Evolutionary conservation across 73 alveolate genomes (phyloP).

Genomic region (Paramecium tetraurelia): DNA sequence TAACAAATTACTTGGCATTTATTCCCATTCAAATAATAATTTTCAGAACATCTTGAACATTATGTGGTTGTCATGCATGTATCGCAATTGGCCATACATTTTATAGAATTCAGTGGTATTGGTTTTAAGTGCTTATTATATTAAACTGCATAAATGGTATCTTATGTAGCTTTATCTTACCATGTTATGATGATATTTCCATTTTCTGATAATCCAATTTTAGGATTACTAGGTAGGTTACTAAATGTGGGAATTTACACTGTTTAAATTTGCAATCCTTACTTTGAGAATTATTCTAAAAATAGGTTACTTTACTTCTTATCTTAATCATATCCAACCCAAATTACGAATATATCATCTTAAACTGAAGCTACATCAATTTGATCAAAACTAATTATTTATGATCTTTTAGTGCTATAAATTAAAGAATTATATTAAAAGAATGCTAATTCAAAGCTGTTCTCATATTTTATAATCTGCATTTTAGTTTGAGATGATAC

Average conservation of each 20-base stretch:
- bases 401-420: neutral
- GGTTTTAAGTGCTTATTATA: neutral
- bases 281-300: neutral
- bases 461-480: neutral
- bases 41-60: neutral
- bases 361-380: neutral
- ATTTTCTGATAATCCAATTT: neutral
- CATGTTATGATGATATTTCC: neutral
- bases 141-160: neutral
- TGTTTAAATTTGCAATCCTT: neutral
- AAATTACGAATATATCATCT: neutral
- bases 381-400: neutral
- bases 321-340: neutral
- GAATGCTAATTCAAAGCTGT: neutral
- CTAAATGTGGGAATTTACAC: neutral
- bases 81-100: neutral
- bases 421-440: neutral
- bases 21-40: neutral
- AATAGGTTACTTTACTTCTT: neutral
- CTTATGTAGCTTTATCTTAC: neutral
- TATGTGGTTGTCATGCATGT: neutral
- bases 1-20: neutral
- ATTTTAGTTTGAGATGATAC: neutral
- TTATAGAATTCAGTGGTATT: neutral
- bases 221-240: neutral